phyloP scores from a whole-genome alignment of 768 basidiomycete genomes.

The Podaxis sp. region DNA sequence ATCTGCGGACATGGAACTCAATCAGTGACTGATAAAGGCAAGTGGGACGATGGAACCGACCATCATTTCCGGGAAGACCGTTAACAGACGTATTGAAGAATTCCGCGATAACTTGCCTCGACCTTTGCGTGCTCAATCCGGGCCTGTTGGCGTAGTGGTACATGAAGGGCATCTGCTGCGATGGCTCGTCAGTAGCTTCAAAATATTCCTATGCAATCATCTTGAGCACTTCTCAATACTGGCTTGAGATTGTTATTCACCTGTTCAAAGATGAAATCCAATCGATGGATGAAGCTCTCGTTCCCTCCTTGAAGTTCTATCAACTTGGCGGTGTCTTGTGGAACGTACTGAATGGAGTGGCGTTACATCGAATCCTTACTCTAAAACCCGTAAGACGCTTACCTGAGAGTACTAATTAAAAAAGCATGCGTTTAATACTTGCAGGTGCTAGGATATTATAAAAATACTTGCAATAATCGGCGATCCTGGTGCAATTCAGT shows the following conservation, averaged over 20 bases:
- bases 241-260: constrained; percentile 20
- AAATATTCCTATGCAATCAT: constrained; percentile 42
- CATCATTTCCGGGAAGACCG: constrained; percentile 65
- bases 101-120: constrained; percentile 49
- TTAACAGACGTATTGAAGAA: constrained; percentile 52
- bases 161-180: constrained; percentile 67
- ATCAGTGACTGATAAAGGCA: neutral
- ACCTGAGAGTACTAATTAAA: constrained; percentile 51
- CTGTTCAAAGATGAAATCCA: constrained; percentile 56
- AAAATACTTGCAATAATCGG: constrained; percentile 48
- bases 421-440: neutral
- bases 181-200: constrained; percentile 60
- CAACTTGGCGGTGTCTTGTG: constrained; percentile 60
- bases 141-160: constrained; percentile 64
- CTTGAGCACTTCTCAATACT: neutral
- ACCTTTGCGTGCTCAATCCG: constrained; percentile 51
- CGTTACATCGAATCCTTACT: neutral
- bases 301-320: constrained; percentile 58
- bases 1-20: constrained; percentile 15
- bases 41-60: constrained; percentile 24
- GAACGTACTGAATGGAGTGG: constrained; percentile 41
- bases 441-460: neutral
- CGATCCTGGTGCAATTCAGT: constrained; percentile 26
- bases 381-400: constrained; percentile 9
- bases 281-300: constrained; percentile 46